Conservation (phyloP, 164 flowering plant species). For the Akebia trifoliata region DNA sequence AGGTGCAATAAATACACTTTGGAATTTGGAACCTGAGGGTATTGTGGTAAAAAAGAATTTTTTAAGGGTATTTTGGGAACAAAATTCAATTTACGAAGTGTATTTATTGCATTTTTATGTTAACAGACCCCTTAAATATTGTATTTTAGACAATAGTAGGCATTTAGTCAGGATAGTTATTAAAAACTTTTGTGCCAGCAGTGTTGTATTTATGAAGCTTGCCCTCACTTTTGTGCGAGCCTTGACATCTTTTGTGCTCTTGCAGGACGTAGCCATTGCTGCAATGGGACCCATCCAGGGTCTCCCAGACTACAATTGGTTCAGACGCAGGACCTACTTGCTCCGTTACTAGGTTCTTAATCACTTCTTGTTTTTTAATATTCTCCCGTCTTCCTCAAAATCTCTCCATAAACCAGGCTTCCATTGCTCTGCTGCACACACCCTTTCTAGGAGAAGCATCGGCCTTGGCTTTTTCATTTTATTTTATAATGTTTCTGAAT, state of each 20-base stretch:
- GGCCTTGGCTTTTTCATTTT: too few relatives aligned
- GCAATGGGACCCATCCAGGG: constrained; percentile 79
- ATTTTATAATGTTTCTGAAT: too few relatives aligned
- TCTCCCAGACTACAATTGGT: constrained; percentile 96
- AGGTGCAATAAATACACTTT: too few relatives aligned
- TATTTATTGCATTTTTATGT: too few relatives aligned
- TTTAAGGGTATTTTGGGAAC: too few relatives aligned
- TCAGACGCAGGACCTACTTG: constrained; percentile 96
- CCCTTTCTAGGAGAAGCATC: background rate
- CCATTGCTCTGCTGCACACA: constrained; percentile 2
- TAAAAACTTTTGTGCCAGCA: too few relatives aligned
- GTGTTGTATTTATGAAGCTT: background rate
- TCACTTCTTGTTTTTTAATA: background rate
- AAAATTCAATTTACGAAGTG: too few relatives aligned
- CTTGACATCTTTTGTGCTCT: background rate
- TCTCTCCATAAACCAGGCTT: constrained; percentile 1
- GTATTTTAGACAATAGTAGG: too few relatives aligned
- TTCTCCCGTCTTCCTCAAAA: background rate
- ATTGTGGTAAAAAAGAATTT: too few relatives aligned
- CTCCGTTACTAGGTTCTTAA: constrained; percentile 55
- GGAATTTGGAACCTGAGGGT: too few relatives aligned
- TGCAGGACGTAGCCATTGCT: constrained; percentile 86
- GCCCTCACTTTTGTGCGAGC: background rate
- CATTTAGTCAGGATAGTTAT: too few relatives aligned
- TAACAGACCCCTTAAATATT: too few relatives aligned